phyloP scores from a whole-genome alignment of 2,329 filamentous ascomycete species.

The Fusarium robinianum region DNA sequence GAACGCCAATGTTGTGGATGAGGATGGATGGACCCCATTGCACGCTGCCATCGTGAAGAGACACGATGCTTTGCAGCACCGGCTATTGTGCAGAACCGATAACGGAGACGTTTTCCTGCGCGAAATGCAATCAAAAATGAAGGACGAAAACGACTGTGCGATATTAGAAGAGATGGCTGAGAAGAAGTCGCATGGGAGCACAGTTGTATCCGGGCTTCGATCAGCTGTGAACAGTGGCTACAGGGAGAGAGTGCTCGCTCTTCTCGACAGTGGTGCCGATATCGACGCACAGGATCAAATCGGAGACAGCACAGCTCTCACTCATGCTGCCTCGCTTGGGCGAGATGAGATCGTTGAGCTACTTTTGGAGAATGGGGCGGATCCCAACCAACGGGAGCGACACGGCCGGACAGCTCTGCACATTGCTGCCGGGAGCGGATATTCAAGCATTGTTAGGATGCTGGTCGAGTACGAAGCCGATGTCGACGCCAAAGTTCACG shows the following conservation, averaged over 20 bases:
- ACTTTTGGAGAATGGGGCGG: constrained; percentile 17
- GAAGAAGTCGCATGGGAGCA: constrained; percentile 21
- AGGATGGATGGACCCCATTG: constrained; percentile 17
- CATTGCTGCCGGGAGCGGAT: constrained; percentile 9
- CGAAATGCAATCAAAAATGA: constrained; percentile 3
- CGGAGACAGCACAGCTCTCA: constrained; percentile 15
- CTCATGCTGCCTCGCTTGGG: constrained; percentile 11
- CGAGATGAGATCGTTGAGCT: constrained; percentile 4
- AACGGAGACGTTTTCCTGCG: neutral
- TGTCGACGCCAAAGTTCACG: constrained; percentile 7
- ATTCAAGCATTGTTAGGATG: neutral
- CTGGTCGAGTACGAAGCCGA: constrained; percentile 11
- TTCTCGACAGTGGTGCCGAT: constrained; percentile 15
- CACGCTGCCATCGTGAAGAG: constrained; percentile 12
- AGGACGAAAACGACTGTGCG: constrained; percentile 8
- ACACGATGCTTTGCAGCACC: neutral
- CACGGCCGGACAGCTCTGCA: constrained; percentile 15
- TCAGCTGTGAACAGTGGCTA: constrained; percentile 22
- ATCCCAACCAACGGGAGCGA: constrained; percentile 8
- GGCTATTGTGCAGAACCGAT: constrained; percentile 1
- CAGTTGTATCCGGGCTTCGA: constrained; percentile 17
- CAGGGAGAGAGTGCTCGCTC: constrained; percentile 4
- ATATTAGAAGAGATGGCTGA: constrained; percentile 18
- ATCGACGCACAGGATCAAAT: constrained; percentile 12
- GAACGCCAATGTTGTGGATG: constrained; percentile 5